phyloP scores from a whole-genome alignment of 768 basidiomycete species.

The Mycena latifolia region DNA sequence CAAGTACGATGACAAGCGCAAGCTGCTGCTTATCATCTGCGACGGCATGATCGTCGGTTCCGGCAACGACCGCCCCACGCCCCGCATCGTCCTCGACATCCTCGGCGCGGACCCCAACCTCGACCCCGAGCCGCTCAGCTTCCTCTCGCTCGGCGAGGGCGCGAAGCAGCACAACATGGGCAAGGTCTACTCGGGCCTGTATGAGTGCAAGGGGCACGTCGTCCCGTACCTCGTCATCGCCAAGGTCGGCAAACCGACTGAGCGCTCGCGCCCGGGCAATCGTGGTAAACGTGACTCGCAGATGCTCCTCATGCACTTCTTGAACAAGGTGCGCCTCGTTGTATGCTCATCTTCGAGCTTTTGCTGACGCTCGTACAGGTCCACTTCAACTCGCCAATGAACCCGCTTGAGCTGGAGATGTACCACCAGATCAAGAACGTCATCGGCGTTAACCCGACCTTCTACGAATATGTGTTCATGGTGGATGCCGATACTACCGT shows the following conservation, averaged over 20 bases:
- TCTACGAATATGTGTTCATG: conserved; percentile 96
- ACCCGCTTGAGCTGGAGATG: conserved; percentile 96
- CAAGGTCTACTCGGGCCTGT: conserved; percentile 96
- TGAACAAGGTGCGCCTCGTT: conserved; percentile 84
- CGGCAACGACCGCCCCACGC: conserved; percentile 96
- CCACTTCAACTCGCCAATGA: conserved; percentile 97
- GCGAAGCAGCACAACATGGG: conserved; percentile 98
- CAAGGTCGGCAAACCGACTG: conserved; percentile 96
- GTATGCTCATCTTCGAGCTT: background rate
- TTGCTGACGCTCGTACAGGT: conserved; percentile 65
- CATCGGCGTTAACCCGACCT: conserved; percentile 98
- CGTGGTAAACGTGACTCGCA: conserved; percentile 99
- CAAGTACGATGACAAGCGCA: conserved; percentile 99
- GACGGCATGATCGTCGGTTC: conserved; percentile 99
- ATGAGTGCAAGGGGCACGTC: conserved; percentile 94
- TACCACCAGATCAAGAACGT: conserved; percentile 99
- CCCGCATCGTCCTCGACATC: conserved; percentile 96
- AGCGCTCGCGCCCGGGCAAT: conserved; percentile 94
- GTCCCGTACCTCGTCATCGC: conserved; percentile 94
- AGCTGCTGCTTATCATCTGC: conserved; percentile 92
- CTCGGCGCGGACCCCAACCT: conserved; percentile 93
- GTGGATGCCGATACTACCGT: conserved; percentile 97
- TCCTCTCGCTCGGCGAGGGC: conserved; percentile 94
- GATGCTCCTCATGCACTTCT: conserved; percentile 95
- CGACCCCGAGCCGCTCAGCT: conserved; percentile 95